These are phyloP conservation scores for Dendrobium nobile DNA, from an alignment of 106 monocot species.

Conservation along the genomic window DNA sequence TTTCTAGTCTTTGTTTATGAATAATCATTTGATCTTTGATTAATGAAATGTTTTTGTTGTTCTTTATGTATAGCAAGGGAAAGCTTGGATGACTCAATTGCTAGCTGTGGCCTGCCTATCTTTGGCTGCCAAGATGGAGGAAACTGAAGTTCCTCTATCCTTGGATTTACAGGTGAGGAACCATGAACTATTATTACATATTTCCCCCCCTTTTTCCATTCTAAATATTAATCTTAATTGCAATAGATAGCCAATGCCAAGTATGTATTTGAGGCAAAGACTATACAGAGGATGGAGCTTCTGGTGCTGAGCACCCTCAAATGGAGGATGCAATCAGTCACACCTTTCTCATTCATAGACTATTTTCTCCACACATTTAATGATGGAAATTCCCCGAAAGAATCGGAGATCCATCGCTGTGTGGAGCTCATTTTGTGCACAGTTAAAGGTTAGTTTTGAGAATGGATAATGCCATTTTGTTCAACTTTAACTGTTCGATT, in stretches of 20 bases:
- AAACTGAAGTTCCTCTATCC: conserved; percentile 46
- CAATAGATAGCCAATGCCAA: conserved; percentile 41
- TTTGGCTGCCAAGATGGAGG: conserved; percentile 78
- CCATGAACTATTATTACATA: not conserved
- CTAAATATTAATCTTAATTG: not conserved
- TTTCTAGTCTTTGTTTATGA: not conserved
- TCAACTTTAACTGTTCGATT: too few relatives aligned
- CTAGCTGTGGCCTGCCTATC: conserved; percentile 76
- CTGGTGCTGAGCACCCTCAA: conserved; percentile 50
- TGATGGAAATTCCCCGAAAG: conserved; percentile 12
- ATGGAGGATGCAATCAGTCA: conserved; percentile 74
- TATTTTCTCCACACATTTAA: conserved; percentile 45
- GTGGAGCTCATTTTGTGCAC: conserved; percentile 41
- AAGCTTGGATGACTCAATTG: conserved; percentile 70
- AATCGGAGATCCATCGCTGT: conserved; percentile 15
- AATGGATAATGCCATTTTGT: not conserved
- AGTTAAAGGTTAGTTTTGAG: conserved; percentile 27
- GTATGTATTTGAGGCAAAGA: conserved; percentile 46
- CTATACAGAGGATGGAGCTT: conserved; percentile 75
- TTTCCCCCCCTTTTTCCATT: not conserved
- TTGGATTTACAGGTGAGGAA: conserved; percentile 55
- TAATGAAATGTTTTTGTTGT: not conserved
- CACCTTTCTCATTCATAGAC: conserved; percentile 59
- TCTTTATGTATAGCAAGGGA: conserved; percentile 34
- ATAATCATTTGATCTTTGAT: not conserved